phyloP scores from a whole-genome alignment of 768 basidiomycete genomes.

The Phanerochaete carnosa region DNA sequence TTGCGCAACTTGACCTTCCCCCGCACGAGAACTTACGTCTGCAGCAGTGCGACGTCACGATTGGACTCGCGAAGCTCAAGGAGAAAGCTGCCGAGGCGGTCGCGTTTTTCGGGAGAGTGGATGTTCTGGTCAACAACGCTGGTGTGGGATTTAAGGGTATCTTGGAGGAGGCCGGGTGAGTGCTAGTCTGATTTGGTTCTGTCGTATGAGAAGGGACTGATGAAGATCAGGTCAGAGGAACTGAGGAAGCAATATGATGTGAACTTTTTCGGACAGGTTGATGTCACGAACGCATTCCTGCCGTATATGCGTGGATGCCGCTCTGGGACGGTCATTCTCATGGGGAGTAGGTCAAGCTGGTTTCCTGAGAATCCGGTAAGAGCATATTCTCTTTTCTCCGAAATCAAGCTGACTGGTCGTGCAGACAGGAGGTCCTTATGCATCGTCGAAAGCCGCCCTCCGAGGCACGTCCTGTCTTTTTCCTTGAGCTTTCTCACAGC shows the following conservation, averaged over 20 bases:
- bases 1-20: constrained; percentile 35
- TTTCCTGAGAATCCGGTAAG: constrained; percentile 29
- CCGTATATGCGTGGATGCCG: constrained; percentile 32
- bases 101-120: constrained; percentile 48
- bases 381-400: background rate
- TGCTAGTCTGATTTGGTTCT: background rate
- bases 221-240: constrained; percentile 19
- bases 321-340: constrained; percentile 30
- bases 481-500: background rate
- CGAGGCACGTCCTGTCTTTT: constrained; percentile 37
- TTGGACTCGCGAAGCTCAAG: constrained; percentile 40
- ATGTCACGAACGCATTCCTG: constrained; percentile 38
- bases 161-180: constrained; percentile 48
- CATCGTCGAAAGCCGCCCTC: constrained; percentile 58
- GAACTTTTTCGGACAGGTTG: constrained; percentile 38
- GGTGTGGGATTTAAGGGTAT: constrained; percentile 45
- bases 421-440: constrained; percentile 37
- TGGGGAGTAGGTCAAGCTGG: constrained; percentile 31
- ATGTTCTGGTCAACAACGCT: constrained; percentile 66
- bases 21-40: constrained; percentile 36
- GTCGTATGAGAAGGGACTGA: background rate
- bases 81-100: constrained; percentile 40
- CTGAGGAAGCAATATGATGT: constrained; percentile 32
- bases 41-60: constrained; percentile 50
- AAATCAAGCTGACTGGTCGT: background rate